phyloP scores from a whole-genome alignment of 139 green algal species.

The Chlorella sorokiniana region DNA sequence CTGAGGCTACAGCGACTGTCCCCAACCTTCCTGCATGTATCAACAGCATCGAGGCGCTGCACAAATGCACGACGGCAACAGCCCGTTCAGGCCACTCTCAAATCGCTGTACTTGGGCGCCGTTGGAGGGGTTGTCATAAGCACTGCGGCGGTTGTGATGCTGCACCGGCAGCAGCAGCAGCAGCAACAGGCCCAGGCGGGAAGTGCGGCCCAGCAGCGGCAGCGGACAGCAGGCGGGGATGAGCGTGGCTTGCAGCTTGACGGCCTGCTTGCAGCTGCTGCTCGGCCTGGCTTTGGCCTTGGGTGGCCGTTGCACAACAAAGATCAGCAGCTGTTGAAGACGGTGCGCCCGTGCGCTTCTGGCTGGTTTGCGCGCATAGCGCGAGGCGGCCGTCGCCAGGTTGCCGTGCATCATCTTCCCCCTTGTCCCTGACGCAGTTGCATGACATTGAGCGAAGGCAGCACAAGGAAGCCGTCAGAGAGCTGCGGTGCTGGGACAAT shows the following conservation, averaged over 20 bases:
- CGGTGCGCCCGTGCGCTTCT: no score
- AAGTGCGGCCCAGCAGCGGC: not conserved
- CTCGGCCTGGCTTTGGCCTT: not conserved
- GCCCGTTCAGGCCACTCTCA: no score
- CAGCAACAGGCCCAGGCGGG: conserved; percentile 1
- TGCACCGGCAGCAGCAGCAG: not conserved
- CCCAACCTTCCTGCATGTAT: no score
- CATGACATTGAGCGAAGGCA: conserved; percentile 14
- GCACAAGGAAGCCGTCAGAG: not conserved
- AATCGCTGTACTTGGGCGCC: not conserved
- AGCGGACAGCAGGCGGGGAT: not conserved
- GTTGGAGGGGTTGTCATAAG: not conserved
- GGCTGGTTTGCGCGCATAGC: no score
- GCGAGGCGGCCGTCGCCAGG: no score
- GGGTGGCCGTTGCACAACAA: not conserved
- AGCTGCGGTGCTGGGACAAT: conserved; percentile 15
- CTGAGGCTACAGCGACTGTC: no score
- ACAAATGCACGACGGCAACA: no score
- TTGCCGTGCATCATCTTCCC: no score
- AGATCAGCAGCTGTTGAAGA: conserved; percentile 16
- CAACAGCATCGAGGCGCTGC: no score
- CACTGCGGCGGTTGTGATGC: not conserved
- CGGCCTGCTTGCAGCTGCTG: not conserved
- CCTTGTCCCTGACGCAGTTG: not conserved
- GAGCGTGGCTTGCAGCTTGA: not conserved